Evolutionary conservation across 495 filamentous ascomycete genomes (phyloP), one percentile per base, ranked within the genome.

Genomic region (Entonaema liquescens): DNA sequence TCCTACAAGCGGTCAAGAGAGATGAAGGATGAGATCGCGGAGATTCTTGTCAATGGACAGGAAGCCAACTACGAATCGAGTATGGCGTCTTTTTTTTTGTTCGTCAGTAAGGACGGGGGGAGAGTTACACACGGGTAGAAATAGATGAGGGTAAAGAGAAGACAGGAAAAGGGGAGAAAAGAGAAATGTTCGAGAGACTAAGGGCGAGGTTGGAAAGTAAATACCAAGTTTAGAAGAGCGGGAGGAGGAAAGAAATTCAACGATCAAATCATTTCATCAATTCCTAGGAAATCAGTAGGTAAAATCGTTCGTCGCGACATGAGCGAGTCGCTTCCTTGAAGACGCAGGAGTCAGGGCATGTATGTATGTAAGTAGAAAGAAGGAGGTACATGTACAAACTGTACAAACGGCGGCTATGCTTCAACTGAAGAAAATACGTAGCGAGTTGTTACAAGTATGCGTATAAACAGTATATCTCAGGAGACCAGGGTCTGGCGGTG

Each of bases 181-280:
- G 55, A 53, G 33, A 38, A 38, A 44, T 23, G 49, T 2, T 69
- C 53, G 58, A 59, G 49, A 59, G 49, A 58, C 60, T 65, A 44
- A 69, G 57, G 60, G 65, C 54, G 65, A 73, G 70, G 65, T 73
- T 69, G 70, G 70, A 73, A 72, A 73, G 70, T 73, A 73, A 73
- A 73, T 73, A 73, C 64, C 65, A 73, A 66, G 60, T 69, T 69
- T 62, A 68, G 70, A 52, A 44, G 67, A 73, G 58, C 40, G 65
- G 65, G 61, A 65, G 42, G 52, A 60, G 55, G 47, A 36, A 73
- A 62, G 61, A 38, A 53, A 60, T 64, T 63, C 64, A 56, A 69
- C 60, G 65, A 72, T 66, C 70, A 69, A 73, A 73, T 73, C 61
- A 73, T 65, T 68, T 73, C 65, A 69, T 69, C 70, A 73, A 66